A percentile compares a stretch with the other conserved stretches of the same genome.
phyloP scores from a whole-genome alignment of 176 grass and related monocot species.

The Pontederia paniculata region DNA sequence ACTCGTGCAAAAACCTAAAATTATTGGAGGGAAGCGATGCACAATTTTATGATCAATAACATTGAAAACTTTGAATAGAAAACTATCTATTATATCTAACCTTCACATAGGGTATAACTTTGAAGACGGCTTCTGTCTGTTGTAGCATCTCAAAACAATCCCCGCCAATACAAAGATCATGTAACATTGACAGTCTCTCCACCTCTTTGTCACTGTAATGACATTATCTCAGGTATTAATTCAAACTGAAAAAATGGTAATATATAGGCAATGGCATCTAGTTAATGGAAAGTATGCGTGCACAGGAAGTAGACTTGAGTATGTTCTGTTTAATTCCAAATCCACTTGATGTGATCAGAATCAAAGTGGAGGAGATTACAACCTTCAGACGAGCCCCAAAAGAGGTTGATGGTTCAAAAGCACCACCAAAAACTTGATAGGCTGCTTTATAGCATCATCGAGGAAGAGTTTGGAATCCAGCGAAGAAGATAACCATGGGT shows the following conservation, averaged over 20 bases:
- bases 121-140: conserved; percentile 60
- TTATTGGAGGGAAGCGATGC: not conserved
- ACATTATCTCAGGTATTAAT: conserved; percentile 2
- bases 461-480: too few relatives aligned
- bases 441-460: too few relatives aligned
- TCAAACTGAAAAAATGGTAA: not conserved
- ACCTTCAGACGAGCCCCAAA: too few relatives aligned
- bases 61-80: not conserved
- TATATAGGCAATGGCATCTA: too few relatives aligned
- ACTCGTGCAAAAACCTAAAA: conserved; percentile 96
- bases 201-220: conserved; percentile 55
- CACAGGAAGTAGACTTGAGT: too few relatives aligned
- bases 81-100: conserved; percentile 13
- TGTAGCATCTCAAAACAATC: conserved; percentile 99
- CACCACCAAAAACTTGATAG: too few relatives aligned
- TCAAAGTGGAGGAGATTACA: too few relatives aligned
- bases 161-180: conserved; percentile 91
- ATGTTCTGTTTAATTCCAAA: too few relatives aligned
- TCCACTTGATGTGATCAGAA: too few relatives aligned
- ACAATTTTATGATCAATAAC: not conserved
- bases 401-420: too few relatives aligned
- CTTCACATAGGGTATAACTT: conserved; percentile 94
- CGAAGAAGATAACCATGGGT: too few relatives aligned
- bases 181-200: conserved; percentile 50
- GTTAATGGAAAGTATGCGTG: too few relatives aligned